A percentile compares a stretch with the other conserved stretches of the same genome.
Conservation (phyloP, 2,329 filamentous ascomycete species). For the Emericellopsis atlantica region DNA sequence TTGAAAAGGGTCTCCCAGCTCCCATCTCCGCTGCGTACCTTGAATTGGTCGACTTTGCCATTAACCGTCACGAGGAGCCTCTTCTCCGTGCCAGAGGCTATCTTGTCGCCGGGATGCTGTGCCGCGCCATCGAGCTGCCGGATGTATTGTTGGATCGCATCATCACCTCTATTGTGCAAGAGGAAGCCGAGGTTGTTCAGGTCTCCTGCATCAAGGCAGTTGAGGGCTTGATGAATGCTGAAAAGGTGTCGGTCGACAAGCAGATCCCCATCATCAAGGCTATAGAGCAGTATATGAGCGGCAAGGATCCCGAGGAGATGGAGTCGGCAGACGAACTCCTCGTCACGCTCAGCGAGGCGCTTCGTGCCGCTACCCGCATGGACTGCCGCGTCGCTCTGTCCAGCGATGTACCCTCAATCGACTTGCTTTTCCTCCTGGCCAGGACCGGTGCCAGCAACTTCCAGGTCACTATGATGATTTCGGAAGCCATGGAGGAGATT, state of each 20-base stretch:
- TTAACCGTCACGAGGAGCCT: conserved; percentile 55
- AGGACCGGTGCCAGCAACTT: conserved; percentile 84
- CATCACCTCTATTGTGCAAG: conserved; percentile 61
- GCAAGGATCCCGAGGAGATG: conserved; percentile 71
- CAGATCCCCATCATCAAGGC: conserved; percentile 52
- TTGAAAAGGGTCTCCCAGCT: conserved; percentile 55
- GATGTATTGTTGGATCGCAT: conserved; percentile 57
- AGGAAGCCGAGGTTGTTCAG: conserved; percentile 78
- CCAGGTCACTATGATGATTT: conserved; percentile 77
- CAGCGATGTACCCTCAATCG: conserved; percentile 59
- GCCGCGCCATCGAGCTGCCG: conserved; percentile 54
- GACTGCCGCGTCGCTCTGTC: conserved; percentile 65
- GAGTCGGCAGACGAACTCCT: conserved; percentile 86
- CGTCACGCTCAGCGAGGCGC: conserved; percentile 76
- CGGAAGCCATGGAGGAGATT: conserved; percentile 84
- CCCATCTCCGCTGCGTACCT: conserved; percentile 64
- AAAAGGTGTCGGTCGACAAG: conserved; percentile 35
- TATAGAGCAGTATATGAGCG: conserved; percentile 61
- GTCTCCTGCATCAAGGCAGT: conserved; percentile 83
- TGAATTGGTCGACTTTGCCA: conserved; percentile 67
- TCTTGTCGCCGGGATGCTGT: conserved; percentile 69
- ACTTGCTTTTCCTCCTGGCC: conserved; percentile 77
- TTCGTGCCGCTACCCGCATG: conserved; percentile 71
- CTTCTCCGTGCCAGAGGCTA: conserved; percentile 81
- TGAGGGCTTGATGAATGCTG: conserved; percentile 49